Evolutionary conservation across 805 yeast species (phyloP), one percentile per base, ranked within the genome.

Genomic region (Myxozyma neotropica): DNA sequence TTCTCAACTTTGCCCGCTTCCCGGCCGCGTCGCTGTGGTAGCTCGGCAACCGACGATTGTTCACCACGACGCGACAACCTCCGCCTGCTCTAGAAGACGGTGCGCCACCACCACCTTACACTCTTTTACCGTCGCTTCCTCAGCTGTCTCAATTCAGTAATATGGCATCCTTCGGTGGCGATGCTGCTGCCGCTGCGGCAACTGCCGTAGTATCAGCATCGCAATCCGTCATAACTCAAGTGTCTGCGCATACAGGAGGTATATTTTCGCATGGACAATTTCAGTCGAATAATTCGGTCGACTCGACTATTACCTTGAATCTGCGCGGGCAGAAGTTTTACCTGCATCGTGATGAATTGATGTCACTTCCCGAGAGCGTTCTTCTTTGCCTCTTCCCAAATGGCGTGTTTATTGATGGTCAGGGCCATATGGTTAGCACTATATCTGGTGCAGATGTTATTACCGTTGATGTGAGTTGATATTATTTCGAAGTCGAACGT

Each of bases 351-450:
- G 96, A 89, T 68, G 96, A 90, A 71, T 80, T 94, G 66, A 86
- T 92, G 89, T 84, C 90, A 53, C 77, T 94, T 33, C 99, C 99
- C 0, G 99, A 94, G 71, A 85, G 92, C 61, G 83, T 94, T 24
- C 76, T 94, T 58, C 81, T 92, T 55, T 89, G 97, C 68, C 76
- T 94, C 23, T 89, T 90, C 70, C 96, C 97, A 15, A 89, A 88
- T 66, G 96, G 97, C 43, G 95, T 90, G 2, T 88, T 90, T 71
- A 80, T 88, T 57, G 94, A 89, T 72, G 79, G 80, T 59, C 75
- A 83, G 53, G 96, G 96, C 1, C 86, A 86, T 65, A 87, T 88
- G 7, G 88, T 90, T 58, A 81, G 89, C 35, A 88, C 87, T 67
- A 74, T 89, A 68, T 85, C 95, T 0, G 94, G 89, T 65, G 42